Evolutionary conservation across 352 stramenopile genomes (phyloP), one percentile per base, ranked within the genome.

Genomic region (Phytophthora agathidicida): DNA sequence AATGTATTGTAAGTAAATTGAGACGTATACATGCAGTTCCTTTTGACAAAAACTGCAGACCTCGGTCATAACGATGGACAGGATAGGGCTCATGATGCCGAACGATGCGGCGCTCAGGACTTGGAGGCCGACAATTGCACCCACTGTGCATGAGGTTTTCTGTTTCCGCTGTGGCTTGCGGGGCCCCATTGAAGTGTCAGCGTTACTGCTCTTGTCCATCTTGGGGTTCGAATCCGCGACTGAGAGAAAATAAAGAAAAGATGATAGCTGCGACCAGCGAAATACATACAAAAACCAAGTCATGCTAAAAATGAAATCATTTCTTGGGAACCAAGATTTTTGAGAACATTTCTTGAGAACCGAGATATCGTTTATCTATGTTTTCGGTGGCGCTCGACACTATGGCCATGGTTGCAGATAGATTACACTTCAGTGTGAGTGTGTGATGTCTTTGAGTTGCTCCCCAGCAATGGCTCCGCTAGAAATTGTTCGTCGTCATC

Each of bases 21-120:
- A n/a, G n/a, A n/a, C n/a, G n/a, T n/a, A n/a, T n/a, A n/a, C n/a
- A n/a, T n/a, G n/a, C n/a, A n/a, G n/a, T n/a, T n/a, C n/a, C n/a
- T 48, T 43, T 24, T 24, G 11, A 37, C 24, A 26, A 36, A 11
- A 10, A 30, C 5, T 26, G 20, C n/a, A 7, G 31, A 88, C 82
- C 75, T 92, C 80, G 9, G 80, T 90, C 47, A 71, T 83, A 33
- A 80, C 65, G 54, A 90, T 88, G 2, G 80, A 75, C 32, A 92
- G 52, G 55, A 92, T 77, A 2, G 83, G 80, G 48, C 73, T 75
- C 44, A 90, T 68, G 52, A 92, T 72, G 7, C 83, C 83, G 47
- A 82, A 88, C n/a, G 76, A 80, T 9, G 73, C 71, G 32, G 78
- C 65, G 45, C 76, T 64, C 10, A 92, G 49, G 20, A 88, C 48